Conservation (phyloP, 495 filamentous ascomycete species). For the Amphirosellinia nigrospora region DNA sequence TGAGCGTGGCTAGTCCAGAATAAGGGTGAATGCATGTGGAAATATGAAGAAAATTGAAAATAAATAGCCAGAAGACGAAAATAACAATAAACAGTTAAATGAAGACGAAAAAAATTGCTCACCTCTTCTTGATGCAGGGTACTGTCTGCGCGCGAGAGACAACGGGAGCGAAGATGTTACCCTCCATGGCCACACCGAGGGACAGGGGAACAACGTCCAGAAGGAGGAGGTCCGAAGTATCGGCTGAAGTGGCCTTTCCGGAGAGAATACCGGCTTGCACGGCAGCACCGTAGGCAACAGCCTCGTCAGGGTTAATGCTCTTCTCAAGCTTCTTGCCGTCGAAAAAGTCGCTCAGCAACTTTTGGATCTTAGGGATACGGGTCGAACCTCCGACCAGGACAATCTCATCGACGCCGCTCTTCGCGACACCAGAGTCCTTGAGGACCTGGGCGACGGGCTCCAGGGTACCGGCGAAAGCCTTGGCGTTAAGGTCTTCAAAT, state of each 20-base stretch:
- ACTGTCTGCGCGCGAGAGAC: conserved; percentile 91
- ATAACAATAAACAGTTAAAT: too few species aligned
- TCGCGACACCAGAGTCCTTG: conserved; percentile 93
- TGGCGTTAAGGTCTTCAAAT: conserved; percentile 98
- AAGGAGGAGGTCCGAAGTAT: conserved; percentile 92
- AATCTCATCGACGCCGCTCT: conserved; percentile 95
- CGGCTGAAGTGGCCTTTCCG: conserved; percentile 94
- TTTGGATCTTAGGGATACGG: conserved; percentile 99
- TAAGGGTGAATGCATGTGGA: too few species aligned
- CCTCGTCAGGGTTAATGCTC: conserved; percentile 99
- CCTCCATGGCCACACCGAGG: conserved; percentile 99
- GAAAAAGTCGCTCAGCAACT: conserved; percentile 97
- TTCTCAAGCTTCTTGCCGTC: conserved; percentile 99
- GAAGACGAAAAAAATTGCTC: background rate
- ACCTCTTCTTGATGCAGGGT: conserved; percentile 87
- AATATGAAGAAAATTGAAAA: too few species aligned
- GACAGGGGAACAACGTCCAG: conserved; percentile 97
- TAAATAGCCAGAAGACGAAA: too few species aligned
- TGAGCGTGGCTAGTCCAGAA: too few species aligned
- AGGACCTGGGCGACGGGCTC: conserved; percentile 98
- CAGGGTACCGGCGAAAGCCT: conserved; percentile 94
- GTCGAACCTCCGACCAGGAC: conserved; percentile 98
- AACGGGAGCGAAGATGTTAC: conserved; percentile 98
- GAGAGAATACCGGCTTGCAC: conserved; percentile 98
- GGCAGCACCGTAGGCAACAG: conserved; percentile 97